Conservation (phyloP, 768 basidiomycete genomes). For the Podaxis mareebaensis region DNA sequence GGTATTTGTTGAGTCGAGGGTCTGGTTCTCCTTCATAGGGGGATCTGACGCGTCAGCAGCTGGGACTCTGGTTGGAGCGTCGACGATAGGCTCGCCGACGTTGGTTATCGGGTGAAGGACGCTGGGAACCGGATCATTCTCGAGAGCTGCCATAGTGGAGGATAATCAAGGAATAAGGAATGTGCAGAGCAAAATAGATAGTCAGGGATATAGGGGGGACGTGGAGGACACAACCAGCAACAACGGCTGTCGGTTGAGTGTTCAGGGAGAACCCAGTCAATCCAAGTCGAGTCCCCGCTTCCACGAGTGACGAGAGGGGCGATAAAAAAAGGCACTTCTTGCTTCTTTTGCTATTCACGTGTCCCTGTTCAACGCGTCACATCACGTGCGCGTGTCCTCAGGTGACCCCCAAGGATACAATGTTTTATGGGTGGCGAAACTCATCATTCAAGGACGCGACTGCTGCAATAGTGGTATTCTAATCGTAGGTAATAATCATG, state of each 20-base stretch:
- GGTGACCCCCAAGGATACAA: background rate
- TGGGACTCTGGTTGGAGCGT: background rate
- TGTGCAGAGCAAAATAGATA: slow-evolving; percentile 10
- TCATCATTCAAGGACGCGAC: background rate
- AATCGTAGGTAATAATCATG: background rate
- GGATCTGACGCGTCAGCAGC: slow-evolving; percentile 14
- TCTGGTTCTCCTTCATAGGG: background rate
- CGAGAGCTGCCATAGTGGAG: slow-evolving; percentile 9
- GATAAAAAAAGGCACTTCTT: slow-evolving; percentile 13
- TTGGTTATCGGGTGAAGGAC: slow-evolving; percentile 3
- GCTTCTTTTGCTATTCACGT: slow-evolving; percentile 14
- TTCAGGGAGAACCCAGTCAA: slow-evolving; percentile 4
- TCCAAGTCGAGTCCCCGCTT: slow-evolving; percentile 7
- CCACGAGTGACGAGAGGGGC: slow-evolving; percentile 11
- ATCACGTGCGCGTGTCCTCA: slow-evolving; percentile 7
- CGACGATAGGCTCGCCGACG: background rate
- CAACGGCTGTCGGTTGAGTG: background rate
- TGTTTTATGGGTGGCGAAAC: too few species aligned
- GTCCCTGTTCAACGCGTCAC: slow-evolving; percentile 6
- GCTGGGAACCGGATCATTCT: slow-evolving; percentile 2
- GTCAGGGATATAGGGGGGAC: background rate
- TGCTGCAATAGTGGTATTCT: background rate
- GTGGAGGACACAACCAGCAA: slow-evolving; percentile 5
- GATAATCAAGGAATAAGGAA: slow-evolving; percentile 19
- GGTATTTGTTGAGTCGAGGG: background rate